Evolutionary conservation across 768 basidiomycete genomes (phyloP).

Genomic region (Lyophyllum atratum): DNA sequence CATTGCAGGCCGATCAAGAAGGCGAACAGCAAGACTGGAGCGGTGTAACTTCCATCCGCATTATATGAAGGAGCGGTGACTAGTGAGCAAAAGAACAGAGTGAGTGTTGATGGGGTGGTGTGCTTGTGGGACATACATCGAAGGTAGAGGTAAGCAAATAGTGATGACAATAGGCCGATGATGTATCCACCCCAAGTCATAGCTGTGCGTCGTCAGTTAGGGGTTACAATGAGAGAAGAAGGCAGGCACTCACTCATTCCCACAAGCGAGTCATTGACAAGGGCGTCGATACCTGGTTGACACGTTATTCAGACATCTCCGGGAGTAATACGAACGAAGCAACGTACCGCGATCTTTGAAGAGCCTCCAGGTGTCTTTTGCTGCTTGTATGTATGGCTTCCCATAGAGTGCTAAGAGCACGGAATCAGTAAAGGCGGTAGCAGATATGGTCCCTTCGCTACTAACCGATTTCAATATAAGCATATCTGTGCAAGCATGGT

Average conservation of each 20-base stretch:
- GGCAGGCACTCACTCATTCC: constrained; percentile 60
- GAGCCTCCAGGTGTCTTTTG: constrained; percentile 82
- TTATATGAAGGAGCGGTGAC: constrained; percentile 80
- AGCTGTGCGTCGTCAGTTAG: constrained; percentile 35
- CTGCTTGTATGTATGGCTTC: constrained; percentile 77
- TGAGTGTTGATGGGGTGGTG: neutral
- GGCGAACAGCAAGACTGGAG: constrained; percentile 74
- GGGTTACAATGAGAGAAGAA: neutral
- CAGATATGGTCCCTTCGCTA: neutral
- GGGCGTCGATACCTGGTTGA: constrained; percentile 63
- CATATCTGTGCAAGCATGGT: constrained; percentile 49
- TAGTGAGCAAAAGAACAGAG: constrained; percentile 22
- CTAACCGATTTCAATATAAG: constrained; percentile 79
- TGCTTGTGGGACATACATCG: constrained; percentile 45
- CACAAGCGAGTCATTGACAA: constrained; percentile 83
- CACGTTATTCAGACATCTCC: constrained; percentile 17
- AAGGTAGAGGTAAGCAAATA: constrained; percentile 80
- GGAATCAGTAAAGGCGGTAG: constrained; percentile 5
- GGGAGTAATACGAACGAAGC: constrained; percentile 6
- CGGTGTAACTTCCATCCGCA: constrained; percentile 71
- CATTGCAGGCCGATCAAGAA: constrained; percentile 79
- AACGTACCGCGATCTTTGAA: constrained; percentile 66
- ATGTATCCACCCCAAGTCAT: constrained; percentile 81
- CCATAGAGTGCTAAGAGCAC: constrained; percentile 68
- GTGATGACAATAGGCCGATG: constrained; percentile 69